Percentiles rank a stretch among this genome's conserved stretches.
phyloP scores from a whole-genome alignment of 139 green algal genomes.

The Chlamydomonas asymmetrica region DNA sequence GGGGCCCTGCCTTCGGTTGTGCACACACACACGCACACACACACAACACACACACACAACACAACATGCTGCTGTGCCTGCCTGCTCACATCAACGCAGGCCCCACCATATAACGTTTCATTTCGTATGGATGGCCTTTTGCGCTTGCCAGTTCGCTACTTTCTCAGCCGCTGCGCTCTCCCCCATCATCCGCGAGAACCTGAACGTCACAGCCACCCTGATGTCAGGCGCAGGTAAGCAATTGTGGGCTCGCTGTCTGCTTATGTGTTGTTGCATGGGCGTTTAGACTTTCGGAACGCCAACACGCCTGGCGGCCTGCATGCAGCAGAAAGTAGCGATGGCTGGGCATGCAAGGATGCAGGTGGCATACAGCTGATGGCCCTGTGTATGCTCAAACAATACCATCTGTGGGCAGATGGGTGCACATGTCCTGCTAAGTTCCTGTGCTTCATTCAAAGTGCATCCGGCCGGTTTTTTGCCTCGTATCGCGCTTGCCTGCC shows the following conservation, averaged over 20 bases:
- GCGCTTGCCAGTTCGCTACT: slow-evolving; percentile 73
- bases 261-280: neutral
- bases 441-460: too few relatives aligned
- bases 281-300: neutral
- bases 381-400: too few relatives aligned
- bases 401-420: too few relatives aligned
- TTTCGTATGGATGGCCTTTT: slow-evolving; percentile 79
- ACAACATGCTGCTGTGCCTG: too few relatives aligned
- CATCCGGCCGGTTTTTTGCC: neutral
- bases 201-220: slow-evolving; percentile 27
- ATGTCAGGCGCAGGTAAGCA: slow-evolving; percentile 8
- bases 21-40: too few relatives aligned
- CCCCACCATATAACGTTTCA: slow-evolving; percentile 75
- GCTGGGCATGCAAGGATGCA: too few relatives aligned
- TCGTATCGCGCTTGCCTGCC: slow-evolving; percentile 27
- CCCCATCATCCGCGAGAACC: slow-evolving; percentile 68
- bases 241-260: slow-evolving; percentile 28
- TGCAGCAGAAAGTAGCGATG: too few relatives aligned
- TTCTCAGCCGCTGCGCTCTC: slow-evolving; percentile 73
- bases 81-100: too few relatives aligned
- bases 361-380: too few relatives aligned
- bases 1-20: too few relatives aligned
- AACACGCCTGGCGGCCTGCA: neutral
- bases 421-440: too few relatives aligned
- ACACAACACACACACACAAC: too few relatives aligned